Evolutionary conservation across 345 rosid genomes (phyloP), one percentile per base, ranked within the genome.

Genomic region (Noccaea bulbosa): DNA sequence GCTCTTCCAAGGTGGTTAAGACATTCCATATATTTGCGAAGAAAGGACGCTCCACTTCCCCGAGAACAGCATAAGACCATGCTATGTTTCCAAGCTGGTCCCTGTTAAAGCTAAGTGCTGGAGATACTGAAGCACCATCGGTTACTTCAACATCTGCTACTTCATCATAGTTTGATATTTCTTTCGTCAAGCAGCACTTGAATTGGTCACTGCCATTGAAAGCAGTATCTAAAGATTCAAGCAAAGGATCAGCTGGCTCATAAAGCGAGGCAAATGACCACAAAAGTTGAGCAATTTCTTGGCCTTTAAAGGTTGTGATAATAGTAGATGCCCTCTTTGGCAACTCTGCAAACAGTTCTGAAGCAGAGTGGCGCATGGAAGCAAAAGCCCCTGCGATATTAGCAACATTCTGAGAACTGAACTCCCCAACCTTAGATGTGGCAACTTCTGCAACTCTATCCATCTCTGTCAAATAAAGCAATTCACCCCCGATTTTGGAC

Each of bases 361-460:
- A 69, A 69, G 97, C 93, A 79, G 93, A 85, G 72, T 91, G 96
- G 70, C 79, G 81, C 96, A 91, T 89, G 22, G 86, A 82, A 76
- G 98, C 97, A 77, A 89, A 93, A 51, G 97, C 92, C 24, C 97
- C 98, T 2, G 96, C 95, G 38, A 87, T 73, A 73, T 93, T 93
- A 39, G 98, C 98, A 69, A 91, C 88, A 69, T 93, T 91, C 77
- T 93, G 96, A 22, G 97, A 81, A 82, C 87, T 93, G 77, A 89
- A 89, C 69, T 87, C 93, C 27, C 50, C 78, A 17, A 83, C 90
- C 72, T 86, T 89, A 43, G 83, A 77, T 63, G 80, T 74, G 27
- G 97, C 90, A 47, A 93, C 96, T 84, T 91, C 98, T 2, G 91
- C 97, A 59, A 93, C 82, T 81, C 98, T 81, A 82, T 93, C 98